A percentile compares a stretch with the other conserved stretches of the same genome.
Conservation (phyloP, 2,329 filamentous ascomycete species). For the Trichoderma sp. region DNA sequence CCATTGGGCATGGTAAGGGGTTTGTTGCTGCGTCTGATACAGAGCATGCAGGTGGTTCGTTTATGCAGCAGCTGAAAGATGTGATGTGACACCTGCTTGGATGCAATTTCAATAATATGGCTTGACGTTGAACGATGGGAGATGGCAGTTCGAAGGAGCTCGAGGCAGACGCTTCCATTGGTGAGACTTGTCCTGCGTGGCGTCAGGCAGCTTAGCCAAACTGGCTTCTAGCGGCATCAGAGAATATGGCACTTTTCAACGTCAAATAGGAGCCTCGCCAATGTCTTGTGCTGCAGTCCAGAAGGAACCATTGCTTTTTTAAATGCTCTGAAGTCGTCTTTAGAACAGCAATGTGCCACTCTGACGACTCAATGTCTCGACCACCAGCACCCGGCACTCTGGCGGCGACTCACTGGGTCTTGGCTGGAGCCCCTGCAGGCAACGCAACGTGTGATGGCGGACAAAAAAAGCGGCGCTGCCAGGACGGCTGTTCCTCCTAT, state of each 20-base stretch:
- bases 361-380: not conserved
- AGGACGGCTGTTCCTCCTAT: conserved; percentile 5
- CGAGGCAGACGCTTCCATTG: too few species aligned
- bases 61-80: too few species aligned
- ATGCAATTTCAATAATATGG: too few species aligned
- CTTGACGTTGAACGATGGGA: too few species aligned
- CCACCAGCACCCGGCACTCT: not conserved
- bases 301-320: too few species aligned
- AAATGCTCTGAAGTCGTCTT: too few species aligned
- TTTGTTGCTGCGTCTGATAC: too few species aligned
- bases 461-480: conserved; percentile 1
- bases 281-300: too few species aligned
- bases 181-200: not conserved
- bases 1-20: too few species aligned
- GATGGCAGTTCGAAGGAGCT: too few species aligned
- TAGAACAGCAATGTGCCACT: not conserved
- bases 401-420: conserved; percentile 1
- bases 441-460: conserved; percentile 23
- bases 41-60: too few species aligned
- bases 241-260: not conserved
- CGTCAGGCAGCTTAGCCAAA: conserved; percentile 7
- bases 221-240: not conserved
- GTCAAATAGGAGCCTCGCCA: not conserved
- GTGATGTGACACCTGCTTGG: too few species aligned
- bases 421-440: conserved; percentile 8